Evolutionary conservation across 148 eudicot genomes (phyloP).

Genomic region (Amaranthus palmeri): DNA sequence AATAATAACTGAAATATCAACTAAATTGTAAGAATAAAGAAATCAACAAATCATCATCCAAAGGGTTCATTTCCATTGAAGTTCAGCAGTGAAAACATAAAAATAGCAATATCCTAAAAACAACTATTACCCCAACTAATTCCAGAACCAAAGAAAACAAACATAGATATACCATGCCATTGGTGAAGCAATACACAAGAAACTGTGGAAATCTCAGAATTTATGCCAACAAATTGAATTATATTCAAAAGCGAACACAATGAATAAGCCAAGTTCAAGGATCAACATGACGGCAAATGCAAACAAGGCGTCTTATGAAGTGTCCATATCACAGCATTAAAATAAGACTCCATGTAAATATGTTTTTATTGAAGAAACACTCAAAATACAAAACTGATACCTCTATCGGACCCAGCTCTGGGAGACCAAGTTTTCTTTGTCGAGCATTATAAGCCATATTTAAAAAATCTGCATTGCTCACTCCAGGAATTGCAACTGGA

Average conservation of each 20-base stretch:
- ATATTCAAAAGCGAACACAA: too few species aligned
- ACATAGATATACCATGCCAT: too few species aligned
- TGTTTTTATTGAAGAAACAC: not conserved
- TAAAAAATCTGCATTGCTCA: slow-evolving; percentile 86
- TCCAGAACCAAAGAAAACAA: too few species aligned
- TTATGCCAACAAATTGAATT: too few species aligned
- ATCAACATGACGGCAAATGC: too few species aligned
- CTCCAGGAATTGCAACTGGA: slow-evolving; percentile 97
- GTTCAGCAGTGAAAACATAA: too few species aligned
- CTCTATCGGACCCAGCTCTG: slow-evolving; percentile 90
- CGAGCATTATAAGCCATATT: slow-evolving; percentile 96
- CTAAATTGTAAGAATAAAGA: not conserved
- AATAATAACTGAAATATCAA: not conserved
- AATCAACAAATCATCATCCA: not conserved
- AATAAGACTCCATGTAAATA: not conserved
- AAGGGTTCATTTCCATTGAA: not conserved
- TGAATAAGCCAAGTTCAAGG: too few species aligned
- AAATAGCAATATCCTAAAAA: too few species aligned
- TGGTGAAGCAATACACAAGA: too few species aligned
- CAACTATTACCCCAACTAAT: too few species aligned
- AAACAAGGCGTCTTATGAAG: too few species aligned
- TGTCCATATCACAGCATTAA: not conserved
- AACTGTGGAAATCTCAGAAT: too few species aligned
- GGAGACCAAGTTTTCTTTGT: slow-evolving; percentile 75
- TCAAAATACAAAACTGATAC: slow-evolving; percentile 26